These are phyloP conservation scores for Pleurotus ostreatus DNA, from an alignment of 768 basidiomycete genomes.

Conservation along the genomic window DNA sequence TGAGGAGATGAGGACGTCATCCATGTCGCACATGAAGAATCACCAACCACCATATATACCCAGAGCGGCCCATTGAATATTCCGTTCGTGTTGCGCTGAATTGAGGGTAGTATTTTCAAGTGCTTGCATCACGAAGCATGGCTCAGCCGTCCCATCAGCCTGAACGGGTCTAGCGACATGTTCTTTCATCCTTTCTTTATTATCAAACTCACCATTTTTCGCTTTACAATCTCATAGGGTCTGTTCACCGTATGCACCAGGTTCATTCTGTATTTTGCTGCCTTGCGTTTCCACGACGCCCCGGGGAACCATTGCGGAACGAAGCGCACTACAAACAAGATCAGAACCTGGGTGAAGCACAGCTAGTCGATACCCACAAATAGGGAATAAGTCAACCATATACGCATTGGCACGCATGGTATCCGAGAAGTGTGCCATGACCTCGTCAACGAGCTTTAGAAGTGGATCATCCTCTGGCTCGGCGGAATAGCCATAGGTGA, in stretches of 20 bases:
- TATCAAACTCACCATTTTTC: conserved; percentile 27
- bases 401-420: conserved; percentile 10
- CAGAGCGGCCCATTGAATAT: conserved; percentile 63
- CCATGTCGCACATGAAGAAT: neutral
- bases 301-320: conserved; percentile 30
- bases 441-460: conserved; percentile 17
- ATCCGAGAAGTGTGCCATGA: conserved; percentile 20
- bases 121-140: conserved; percentile 60
- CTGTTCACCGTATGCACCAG: conserved; percentile 15
- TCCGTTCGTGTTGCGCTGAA: conserved; percentile 48
- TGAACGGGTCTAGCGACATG: conserved; percentile 17
- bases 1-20: neutral
- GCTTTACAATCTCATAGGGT: conserved; percentile 28
- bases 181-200: neutral
- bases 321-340: conserved; percentile 15
- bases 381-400: conserved; percentile 21
- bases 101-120: conserved; percentile 32
- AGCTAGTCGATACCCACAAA: neutral
- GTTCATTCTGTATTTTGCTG: conserved; percentile 6
- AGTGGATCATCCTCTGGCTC: conserved; percentile 20
- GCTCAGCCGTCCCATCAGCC: conserved; percentile 50
- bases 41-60: conserved; percentile 36
- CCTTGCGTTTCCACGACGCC: conserved; percentile 21
- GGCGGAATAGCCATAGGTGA: conserved; percentile 25
- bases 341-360: neutral